Percentiles rank a stretch among this genome's conserved stretches.
Evolutionary conservation across 2,329 filamentous ascomycete species (phyloP).

Genomic region (Penicillium concentricum): DNA sequence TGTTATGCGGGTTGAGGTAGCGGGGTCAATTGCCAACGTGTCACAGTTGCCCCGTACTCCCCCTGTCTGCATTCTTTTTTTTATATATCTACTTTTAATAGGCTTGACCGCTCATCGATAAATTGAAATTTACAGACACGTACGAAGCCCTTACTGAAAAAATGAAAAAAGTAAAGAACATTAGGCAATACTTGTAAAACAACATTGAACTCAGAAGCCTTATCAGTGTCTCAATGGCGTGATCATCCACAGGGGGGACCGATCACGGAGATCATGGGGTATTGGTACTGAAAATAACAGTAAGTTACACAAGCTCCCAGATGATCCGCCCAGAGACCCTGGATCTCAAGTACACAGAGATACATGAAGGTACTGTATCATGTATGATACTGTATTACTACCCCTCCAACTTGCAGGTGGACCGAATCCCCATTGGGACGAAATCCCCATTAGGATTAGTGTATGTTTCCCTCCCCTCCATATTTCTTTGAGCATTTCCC

Average conservation of each 20-base stretch:
- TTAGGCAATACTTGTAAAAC: not conserved
- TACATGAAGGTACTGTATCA: not conserved
- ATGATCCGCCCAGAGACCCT: not conserved
- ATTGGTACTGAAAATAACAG: slow-evolving; percentile 4
- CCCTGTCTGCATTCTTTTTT: not conserved
- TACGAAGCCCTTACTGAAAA: not conserved
- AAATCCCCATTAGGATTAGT: slow-evolving; percentile 16
- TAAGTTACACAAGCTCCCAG: not conserved
- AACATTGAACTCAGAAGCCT: not conserved
- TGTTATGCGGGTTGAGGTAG: not conserved
- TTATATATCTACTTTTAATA: not conserved
- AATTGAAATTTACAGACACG: not conserved
- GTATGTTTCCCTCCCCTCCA: slow-evolving; percentile 18
- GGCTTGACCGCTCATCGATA: not conserved
- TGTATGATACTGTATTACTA: slow-evolving; percentile 1
- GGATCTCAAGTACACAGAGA: not conserved
- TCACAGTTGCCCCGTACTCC: not conserved
- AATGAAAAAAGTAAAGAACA: not conserved
- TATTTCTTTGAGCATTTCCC: slow-evolving; percentile 6
- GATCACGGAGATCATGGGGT: slow-evolving; percentile 10
- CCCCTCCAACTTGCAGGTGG: slow-evolving; percentile 2
- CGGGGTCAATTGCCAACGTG: slow-evolving; percentile 7
- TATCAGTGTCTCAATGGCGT: slow-evolving; percentile 10
- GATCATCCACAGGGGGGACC: slow-evolving; percentile 1
- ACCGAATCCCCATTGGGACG: slow-evolving; percentile 2